These are phyloP conservation scores for Hydrangea macrophylla DNA, from an alignment of 148 eudicot genomes.

Conservation along the genomic window DNA sequence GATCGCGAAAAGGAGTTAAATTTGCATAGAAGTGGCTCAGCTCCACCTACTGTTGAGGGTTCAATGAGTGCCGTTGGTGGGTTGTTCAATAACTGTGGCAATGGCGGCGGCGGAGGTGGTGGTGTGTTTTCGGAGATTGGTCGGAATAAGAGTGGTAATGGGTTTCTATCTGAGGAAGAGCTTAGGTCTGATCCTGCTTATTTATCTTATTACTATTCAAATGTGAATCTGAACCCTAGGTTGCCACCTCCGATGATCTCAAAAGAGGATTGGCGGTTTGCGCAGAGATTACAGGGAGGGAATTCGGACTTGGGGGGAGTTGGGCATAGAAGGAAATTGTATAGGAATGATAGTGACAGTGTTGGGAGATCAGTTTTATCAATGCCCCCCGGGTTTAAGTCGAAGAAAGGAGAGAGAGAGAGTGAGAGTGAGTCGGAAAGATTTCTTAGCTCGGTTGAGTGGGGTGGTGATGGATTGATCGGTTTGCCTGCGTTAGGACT, in stretches of 20 bases:
- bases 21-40: constrained; percentile 90
- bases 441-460: constrained; percentile 60
- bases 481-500: constrained; percentile 90
- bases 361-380: constrained; percentile 52
- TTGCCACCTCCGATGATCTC: constrained; percentile 84
- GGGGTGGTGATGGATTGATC: constrained; percentile 96
- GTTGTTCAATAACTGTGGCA: constrained; percentile 31
- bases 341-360: constrained; percentile 49
- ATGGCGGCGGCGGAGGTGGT: constrained; percentile 27
- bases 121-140: constrained; percentile 53
- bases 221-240: constrained; percentile 89
- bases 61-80: constrained; percentile 89
- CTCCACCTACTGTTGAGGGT: constrained; percentile 98
- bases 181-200: constrained; percentile 95
- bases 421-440: constrained; percentile 56
- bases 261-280: constrained; percentile 86
- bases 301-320: constrained; percentile 74
- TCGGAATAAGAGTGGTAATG: constrained; percentile 44
- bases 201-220: constrained; percentile 80
- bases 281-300: constrained; percentile 86
- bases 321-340: constrained; percentile 81
- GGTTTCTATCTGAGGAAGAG: constrained; percentile 74
- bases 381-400: constrained; percentile 85
- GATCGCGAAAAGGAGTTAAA: constrained; percentile 79
- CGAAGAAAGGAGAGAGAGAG: constrained; percentile 74